Conservation (phyloP, 768 basidiomycete genomes). For the Pleurotus salmoneostramineus region DNA sequence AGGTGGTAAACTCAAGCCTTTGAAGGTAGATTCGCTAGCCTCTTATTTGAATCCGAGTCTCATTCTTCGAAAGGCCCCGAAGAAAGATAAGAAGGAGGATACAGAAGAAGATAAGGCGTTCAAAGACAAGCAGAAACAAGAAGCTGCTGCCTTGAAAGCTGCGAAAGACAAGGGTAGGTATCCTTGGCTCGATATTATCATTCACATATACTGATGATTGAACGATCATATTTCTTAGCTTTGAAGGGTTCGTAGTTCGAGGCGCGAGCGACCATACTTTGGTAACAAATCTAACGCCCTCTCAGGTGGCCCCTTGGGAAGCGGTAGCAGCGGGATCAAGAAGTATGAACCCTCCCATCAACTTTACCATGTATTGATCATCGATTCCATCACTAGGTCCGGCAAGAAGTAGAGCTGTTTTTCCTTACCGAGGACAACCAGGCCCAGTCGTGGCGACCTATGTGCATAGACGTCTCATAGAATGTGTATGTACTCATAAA, state of each 20-base stretch:
- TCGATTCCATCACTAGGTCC: constrained; percentile 5
- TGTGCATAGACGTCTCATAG: background rate
- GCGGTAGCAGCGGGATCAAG: constrained; percentile 72
- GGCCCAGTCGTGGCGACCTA: background rate
- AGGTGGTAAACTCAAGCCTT: constrained; percentile 84
- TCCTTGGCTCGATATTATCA: background rate
- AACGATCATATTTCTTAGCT: constrained; percentile 30
- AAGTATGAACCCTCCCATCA: constrained; percentile 50
- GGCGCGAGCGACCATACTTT: background rate
- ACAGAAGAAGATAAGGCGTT: constrained; percentile 69
- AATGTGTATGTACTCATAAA: background rate
- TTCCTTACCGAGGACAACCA: too few species aligned
- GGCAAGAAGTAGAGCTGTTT: constrained; percentile 11
- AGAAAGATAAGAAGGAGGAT: constrained; percentile 75
- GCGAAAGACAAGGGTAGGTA: constrained; percentile 67
- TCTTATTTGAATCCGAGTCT: too few species aligned
- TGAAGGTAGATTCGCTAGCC: constrained; percentile 51
- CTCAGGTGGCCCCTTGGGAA: constrained; percentile 61
- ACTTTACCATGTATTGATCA: background rate
- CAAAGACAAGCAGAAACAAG: constrained; percentile 75
- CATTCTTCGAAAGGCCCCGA: constrained; percentile 53
- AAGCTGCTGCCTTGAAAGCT: constrained; percentile 68
- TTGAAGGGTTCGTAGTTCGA: constrained; percentile 42
- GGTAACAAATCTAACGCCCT: constrained; percentile 7
- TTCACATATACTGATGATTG: constrained; percentile 2